Percentiles rank a stretch among this genome's conserved stretches.
Evolutionary conservation across 2,329 filamentous ascomycete genomes (phyloP).

Genomic region (Drechslerella stenobrocha): DNA sequence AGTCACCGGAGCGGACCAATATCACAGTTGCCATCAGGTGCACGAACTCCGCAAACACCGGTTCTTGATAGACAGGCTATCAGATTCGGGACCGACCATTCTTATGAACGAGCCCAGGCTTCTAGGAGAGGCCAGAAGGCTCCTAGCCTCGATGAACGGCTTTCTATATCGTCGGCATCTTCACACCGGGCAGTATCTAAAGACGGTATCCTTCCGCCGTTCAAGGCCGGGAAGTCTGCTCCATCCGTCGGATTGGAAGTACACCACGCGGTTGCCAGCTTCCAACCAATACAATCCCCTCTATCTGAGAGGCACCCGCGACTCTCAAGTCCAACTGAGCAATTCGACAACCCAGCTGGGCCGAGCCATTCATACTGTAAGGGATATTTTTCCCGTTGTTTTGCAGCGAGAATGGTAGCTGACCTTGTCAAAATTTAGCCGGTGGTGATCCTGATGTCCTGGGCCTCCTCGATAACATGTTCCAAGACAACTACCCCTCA

Average conservation of each 20-base stretch:
- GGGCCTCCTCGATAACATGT: conserved; percentile 80
- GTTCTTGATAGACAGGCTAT: conserved; percentile 20
- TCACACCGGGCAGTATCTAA: conserved; percentile 41
- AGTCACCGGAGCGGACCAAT: conserved; percentile 20
- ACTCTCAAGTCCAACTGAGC: conserved; percentile 13
- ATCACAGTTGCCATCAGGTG: conserved; percentile 24
- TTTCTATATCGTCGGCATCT: conserved; percentile 33
- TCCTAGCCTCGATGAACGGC: conserved; percentile 32
- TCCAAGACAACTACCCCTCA: conserved; percentile 70
- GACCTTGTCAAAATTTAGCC: conserved; percentile 52
- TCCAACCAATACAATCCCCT: conserved; percentile 35
- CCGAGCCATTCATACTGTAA: conserved; percentile 36
- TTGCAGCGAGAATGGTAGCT: conserved; percentile 47
- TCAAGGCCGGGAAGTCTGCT: conserved; percentile 31
- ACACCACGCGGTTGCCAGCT: conserved; percentile 37
- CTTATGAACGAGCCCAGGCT: conserved; percentile 6
- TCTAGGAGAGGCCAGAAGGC: conserved; percentile 26
- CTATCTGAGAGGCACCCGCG: conserved; percentile 22
- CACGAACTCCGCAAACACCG: conserved; percentile 24
- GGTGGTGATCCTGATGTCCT: conserved; percentile 74
- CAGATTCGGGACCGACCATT: conserved; percentile 9
- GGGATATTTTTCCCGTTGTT: conserved; percentile 27
- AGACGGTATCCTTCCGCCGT: conserved; percentile 41
- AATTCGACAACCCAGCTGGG: conserved; percentile 5
- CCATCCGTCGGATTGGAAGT: conserved; percentile 35